Base-by-base conservation (phyloP, 768 basidiomycete genomes). In the Aureoboletus auriporus region DNA sequence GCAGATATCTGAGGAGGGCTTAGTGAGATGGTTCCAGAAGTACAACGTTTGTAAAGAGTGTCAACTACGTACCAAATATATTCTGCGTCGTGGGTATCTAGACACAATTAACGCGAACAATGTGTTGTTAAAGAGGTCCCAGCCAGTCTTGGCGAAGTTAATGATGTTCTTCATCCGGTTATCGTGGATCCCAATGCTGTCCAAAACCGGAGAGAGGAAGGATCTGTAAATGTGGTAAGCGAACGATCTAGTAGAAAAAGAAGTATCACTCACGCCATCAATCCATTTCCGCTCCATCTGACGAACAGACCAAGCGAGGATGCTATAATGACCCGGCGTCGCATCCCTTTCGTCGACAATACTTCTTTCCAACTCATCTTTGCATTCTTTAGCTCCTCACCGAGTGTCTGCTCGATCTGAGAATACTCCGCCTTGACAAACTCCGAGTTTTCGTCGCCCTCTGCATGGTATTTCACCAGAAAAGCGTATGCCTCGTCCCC, bases 391-490 rank as follows among this genome's bases (percentile, higher is more conserved):
- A 49, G 2, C 16, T 61, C 58, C 4, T 26, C 42, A 56, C 77
- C 74, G 4, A 83, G 60, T 0, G 81, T 81, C 53, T 71, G 69
- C 57, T 78, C 71, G 49, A 83, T 83, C 63, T 82, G 72, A 2
- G 71, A 67, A 54, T 70, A 81, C 57, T 82, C 81, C 1, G 79
- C 77, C 55, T 75, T 76, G 20, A 23, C 20, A 2, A 23, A 23
- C 20, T 23, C 20, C 20, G 20, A n/a, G 20, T 23, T 23, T 23
- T 48, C 60, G 52, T 84, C 73, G 2, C 80, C 80, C 47, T 83
- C 81, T 1, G 77, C 81, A 51, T 83, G 82, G 45, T 82, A 83
- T 49, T 77, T 79, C 11, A 64, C 72, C 23, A 83, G 69, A 37
- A 79, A 70, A 1, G 59, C 65, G 42, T 64, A 62, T 0, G 79